phyloP scores from a whole-genome alignment of 306 rosid species.

The Castanospermum australe region DNA sequence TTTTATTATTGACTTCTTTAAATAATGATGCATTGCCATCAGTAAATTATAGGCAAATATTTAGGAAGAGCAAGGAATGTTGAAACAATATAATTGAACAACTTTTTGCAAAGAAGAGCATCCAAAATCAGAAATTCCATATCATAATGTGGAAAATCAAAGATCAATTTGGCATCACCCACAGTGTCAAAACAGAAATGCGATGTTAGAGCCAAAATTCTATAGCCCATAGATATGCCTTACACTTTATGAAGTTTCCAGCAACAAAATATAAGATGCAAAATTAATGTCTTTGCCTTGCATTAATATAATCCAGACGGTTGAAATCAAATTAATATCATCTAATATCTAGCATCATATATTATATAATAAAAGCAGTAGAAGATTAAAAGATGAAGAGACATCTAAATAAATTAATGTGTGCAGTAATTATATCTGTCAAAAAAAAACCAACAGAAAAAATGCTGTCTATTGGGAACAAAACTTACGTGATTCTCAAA shows the following conservation, averaged over 20 bases:
- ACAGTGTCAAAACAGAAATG: not conserved
- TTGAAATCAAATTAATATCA: not conserved
- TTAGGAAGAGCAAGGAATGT: too few relatives aligned
- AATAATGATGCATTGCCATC: not conserved
- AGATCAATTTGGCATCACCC: not conserved
- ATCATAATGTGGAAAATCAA: not conserved
- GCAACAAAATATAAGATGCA: not conserved
- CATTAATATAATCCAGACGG: not conserved
- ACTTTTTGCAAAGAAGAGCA: not conserved
- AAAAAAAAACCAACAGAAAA: not conserved
- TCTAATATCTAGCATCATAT: not conserved
- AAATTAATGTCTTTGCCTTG: not conserved
- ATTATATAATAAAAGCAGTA: not conserved
- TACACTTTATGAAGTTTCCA: not conserved
- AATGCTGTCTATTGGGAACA: not conserved
- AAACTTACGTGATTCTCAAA: conserved; percentile 62
- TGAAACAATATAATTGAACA: not conserved
- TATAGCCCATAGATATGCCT: not conserved
- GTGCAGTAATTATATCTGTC: not conserved
- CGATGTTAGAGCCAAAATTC: not conserved
- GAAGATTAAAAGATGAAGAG: not conserved
- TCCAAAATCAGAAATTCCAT: not conserved
- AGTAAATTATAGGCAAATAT: not conserved
- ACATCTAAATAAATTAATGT: not conserved
- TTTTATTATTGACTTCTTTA: not conserved